phyloP scores from a whole-genome alignment of 1,284 basidiomycete species.

The Takashimella koratensis region DNA sequence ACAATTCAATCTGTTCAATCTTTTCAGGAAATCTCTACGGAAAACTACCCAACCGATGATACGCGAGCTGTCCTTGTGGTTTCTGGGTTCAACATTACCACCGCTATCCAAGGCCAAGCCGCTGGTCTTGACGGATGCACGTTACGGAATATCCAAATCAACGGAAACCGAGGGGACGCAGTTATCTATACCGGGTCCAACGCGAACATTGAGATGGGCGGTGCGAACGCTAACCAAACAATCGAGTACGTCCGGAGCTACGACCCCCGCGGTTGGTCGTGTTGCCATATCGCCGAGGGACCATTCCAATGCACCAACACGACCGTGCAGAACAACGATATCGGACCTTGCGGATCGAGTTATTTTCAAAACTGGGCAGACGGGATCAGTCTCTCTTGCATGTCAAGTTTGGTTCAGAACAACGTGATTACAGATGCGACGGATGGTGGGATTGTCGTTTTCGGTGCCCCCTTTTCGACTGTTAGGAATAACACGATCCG shows the following conservation, averaged over 20 bases:
- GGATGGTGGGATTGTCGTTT: conserved; percentile 72
- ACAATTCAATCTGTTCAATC: too few relatives aligned
- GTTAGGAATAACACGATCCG: conserved; percentile 71
- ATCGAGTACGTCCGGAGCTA: conserved; percentile 40
- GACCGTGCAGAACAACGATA: conserved; percentile 1
- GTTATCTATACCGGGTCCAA: background rate
- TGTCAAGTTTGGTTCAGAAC: conserved; percentile 61
- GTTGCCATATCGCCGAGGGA: conserved; percentile 56
- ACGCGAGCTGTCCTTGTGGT: conserved; percentile 58
- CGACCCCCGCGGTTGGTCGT: conserved; percentile 44
- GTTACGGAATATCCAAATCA: conserved; percentile 64
- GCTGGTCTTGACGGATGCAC: conserved; percentile 57
- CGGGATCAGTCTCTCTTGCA: conserved; percentile 74
- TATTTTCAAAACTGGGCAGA: conserved; percentile 64
- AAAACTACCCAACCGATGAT: conserved; percentile 62
- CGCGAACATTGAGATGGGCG: conserved; percentile 46
- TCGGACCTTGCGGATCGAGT: conserved; percentile 49
- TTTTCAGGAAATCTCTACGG: conserved; percentile 32
- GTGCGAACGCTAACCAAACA: conserved; percentile 38
- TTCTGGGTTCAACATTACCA: conserved; percentile 57
- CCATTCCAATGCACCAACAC: conserved; percentile 59
- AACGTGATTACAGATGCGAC: conserved; percentile 69
- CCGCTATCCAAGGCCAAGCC: conserved; percentile 65
- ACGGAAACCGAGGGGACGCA: conserved; percentile 42
- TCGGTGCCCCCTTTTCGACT: conserved; percentile 69